Percentiles rank a stretch among this genome's conserved stretches.
Conservation (phyloP, 805 yeast species). For the Yamadazyma paraphyllophila region DNA sequence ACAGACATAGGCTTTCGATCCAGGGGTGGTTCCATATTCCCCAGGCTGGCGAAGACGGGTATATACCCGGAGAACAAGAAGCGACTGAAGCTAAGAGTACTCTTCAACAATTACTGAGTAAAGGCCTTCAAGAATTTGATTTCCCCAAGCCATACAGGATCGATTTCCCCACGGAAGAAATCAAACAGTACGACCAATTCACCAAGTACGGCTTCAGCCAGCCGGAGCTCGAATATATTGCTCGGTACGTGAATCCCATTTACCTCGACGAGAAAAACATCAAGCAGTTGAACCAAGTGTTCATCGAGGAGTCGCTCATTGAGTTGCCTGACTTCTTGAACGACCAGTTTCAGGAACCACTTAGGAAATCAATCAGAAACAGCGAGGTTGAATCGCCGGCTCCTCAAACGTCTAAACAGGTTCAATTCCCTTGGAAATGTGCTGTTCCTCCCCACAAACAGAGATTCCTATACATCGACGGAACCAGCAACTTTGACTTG, state of each 20-base stretch:
- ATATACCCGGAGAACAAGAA: slow-evolving; percentile 77
- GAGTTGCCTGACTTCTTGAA: slow-evolving; percentile 65
- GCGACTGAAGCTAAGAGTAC: slow-evolving; percentile 72
- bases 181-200: slow-evolving; percentile 28
- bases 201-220: slow-evolving; percentile 9
- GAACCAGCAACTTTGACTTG: slow-evolving; percentile 39
- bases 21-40: slow-evolving; percentile 99
- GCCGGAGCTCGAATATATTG: slow-evolving; percentile 49
- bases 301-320: slow-evolving; percentile 66
- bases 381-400: slow-evolving; percentile 60
- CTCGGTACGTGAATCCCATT: slow-evolving; percentile 53
- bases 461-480: slow-evolving; percentile 80
- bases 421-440: slow-evolving; percentile 77
- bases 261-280: slow-evolving; percentile 42
- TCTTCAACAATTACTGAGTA: slow-evolving; percentile 73
- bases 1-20: slow-evolving; percentile 84
- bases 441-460: slow-evolving; percentile 95
- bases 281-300: slow-evolving; percentile 45
- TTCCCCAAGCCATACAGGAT: slow-evolving; percentile 66
- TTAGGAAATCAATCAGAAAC: slow-evolving; percentile 37
- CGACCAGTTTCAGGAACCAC: slow-evolving; percentile 39
- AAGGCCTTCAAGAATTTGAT: slow-evolving; percentile 74
- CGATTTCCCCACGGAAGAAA: slow-evolving; percentile 40
- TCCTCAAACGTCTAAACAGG: slow-evolving; percentile 57
- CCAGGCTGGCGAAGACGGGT: slow-evolving; percentile 88